These are phyloP conservation scores for Liriodendron chinense DNA, from an alignment of 164 flowering plant species.

Conservation along the genomic window DNA sequence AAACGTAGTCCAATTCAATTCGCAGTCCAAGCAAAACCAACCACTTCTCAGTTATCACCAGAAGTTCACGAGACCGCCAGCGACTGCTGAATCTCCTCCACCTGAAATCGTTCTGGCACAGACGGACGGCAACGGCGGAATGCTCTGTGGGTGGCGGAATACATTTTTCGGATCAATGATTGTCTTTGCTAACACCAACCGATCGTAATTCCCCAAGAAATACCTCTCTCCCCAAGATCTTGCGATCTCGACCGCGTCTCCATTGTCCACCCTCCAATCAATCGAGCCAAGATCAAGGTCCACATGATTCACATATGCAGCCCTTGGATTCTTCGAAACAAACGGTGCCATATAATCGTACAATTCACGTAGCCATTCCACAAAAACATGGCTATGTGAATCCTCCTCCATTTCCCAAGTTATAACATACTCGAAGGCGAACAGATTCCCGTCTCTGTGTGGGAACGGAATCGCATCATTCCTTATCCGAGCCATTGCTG, in stretches of 20 bases:
- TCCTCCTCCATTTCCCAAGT: conserved; percentile 11
- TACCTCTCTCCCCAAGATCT: conserved; percentile 15
- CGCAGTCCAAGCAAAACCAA: too few relatives aligned
- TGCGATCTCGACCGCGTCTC: conserved; percentile 3
- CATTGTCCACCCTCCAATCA: neutral
- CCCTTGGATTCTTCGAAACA: conserved; percentile 15
- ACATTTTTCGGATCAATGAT: conserved; percentile 13
- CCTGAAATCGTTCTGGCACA: neutral
- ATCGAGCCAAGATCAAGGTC: conserved; percentile 12
- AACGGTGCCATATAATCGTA: conserved; percentile 11
- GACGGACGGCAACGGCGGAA: conserved; percentile 4
- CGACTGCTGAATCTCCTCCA: too few relatives aligned
- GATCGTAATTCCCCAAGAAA: conserved; percentile 7
- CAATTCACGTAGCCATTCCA: conserved; percentile 3
- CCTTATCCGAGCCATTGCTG: conserved; percentile 16
- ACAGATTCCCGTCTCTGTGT: conserved; percentile 19
- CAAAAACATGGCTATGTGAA: neutral
- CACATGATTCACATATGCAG: conserved; percentile 9
- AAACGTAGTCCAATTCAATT: too few relatives aligned
- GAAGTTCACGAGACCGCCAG: too few relatives aligned
- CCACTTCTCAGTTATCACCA: too few relatives aligned
- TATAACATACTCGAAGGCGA: conserved; percentile 10
- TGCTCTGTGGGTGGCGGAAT: conserved; percentile 12
- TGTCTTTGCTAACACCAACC: conserved; percentile 15
- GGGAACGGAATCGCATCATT: conserved; percentile 23